These are phyloP conservation scores for Thelonectria blattea DNA, from an alignment of 2,329 filamentous ascomycete species.

Conservation along the genomic window DNA sequence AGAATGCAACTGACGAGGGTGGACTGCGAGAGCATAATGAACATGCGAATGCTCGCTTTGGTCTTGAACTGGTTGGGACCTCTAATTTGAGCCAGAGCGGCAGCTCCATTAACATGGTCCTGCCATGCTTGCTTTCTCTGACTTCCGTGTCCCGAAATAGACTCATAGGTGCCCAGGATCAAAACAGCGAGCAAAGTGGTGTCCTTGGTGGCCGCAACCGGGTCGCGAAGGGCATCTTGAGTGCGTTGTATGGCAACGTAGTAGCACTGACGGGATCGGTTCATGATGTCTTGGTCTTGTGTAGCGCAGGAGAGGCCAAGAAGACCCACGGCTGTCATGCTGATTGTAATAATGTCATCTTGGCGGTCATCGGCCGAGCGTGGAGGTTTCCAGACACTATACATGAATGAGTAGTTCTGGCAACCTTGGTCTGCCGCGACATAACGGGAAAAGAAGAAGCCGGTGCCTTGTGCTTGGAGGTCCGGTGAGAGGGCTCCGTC, in stretches of 20 bases:
- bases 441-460: conserved; percentile 59
- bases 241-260: conserved; percentile 57
- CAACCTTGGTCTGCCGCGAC: conserved; percentile 54
- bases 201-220: conserved; percentile 51
- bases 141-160: conserved; percentile 54
- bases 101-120: conserved; percentile 60
- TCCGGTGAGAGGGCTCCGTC: conserved; percentile 24
- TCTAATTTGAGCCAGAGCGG: conserved; percentile 56
- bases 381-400: conserved; percentile 57
- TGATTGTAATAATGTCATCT: conserved; percentile 55
- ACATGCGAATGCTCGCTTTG: conserved; percentile 56
- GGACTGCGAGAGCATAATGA: conserved; percentile 59
- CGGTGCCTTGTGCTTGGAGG: conserved; percentile 52
- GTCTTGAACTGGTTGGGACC: conserved; percentile 55
- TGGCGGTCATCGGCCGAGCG: conserved; percentile 38
- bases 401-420: conserved; percentile 60
- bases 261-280: conserved; percentile 57
- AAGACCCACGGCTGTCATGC: conserved; percentile 62
- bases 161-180: conserved; percentile 61
- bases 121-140: conserved; percentile 59
- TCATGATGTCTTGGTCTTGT: conserved; percentile 49
- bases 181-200: conserved; percentile 60
- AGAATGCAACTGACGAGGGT: conserved; percentile 60
- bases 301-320: conserved; percentile 57
- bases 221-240: conserved; percentile 55